Conservation (phyloP, 306 rosid genomes). For the Rubus parviflorus region DNA sequence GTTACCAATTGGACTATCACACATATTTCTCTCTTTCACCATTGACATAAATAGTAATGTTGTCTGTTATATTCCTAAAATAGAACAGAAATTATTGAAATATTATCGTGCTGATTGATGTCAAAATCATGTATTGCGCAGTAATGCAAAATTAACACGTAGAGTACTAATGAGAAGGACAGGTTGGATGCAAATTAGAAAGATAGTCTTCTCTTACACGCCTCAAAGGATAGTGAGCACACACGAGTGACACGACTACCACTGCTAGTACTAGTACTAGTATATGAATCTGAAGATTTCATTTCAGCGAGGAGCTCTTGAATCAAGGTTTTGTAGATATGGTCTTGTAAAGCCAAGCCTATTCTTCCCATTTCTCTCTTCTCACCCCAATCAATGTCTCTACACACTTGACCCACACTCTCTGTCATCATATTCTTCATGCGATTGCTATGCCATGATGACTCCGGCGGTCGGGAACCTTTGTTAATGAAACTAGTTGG, state of each 20-base stretch:
- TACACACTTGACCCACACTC: constrained; percentile 63
- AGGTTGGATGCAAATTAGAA: constrained; percentile 34
- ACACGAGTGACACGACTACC: no score
- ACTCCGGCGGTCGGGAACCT: no score
- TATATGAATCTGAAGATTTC: constrained; percentile 5
- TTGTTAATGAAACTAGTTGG: no score
- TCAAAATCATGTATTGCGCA: no score
- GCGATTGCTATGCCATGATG: constrained; percentile 46
- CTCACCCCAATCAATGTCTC: constrained; percentile 79
- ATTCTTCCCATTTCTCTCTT: constrained; percentile 71
- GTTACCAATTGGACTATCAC: no score
- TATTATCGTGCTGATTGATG: no score
- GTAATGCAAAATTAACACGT: no score
- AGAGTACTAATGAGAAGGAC: background rate
- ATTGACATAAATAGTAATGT: no score
- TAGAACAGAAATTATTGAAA: no score
- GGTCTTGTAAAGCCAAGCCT: constrained; percentile 76
- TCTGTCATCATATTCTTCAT: constrained; percentile 31
- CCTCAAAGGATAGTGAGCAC: constrained; percentile 58
- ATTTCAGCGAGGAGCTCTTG: constrained; percentile 64
- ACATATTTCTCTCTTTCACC: no score
- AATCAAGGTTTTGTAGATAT: constrained; percentile 68
- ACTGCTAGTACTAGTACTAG: background rate
- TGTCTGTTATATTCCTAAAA: no score
- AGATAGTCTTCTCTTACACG: constrained; percentile 78